A percentile compares a stretch with the other conserved stretches of the same genome.
phyloP scores from a whole-genome alignment of 495 filamentous ascomycete genomes.

The Opeltia flavorubescens region DNA sequence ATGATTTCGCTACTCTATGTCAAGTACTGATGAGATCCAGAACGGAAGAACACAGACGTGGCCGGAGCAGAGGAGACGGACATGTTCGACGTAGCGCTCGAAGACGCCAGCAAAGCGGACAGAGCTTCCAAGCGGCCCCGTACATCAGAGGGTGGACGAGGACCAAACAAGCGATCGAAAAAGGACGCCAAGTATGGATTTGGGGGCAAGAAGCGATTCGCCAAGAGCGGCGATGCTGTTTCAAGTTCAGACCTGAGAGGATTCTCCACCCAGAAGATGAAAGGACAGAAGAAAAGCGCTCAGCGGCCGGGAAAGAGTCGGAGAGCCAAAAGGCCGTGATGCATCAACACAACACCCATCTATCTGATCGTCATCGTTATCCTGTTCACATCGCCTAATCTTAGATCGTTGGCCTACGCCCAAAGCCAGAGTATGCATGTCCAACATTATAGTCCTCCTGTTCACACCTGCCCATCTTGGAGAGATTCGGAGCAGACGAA shows the following conservation, averaged over 20 bases:
- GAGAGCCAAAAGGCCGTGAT: slow-evolving; percentile 25
- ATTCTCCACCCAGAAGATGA: slow-evolving; percentile 78
- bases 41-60: slow-evolving; percentile 63
- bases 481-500: too few relatives aligned
- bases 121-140: slow-evolving; percentile 13
- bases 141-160: slow-evolving; percentile 15
- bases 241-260: slow-evolving; percentile 63
- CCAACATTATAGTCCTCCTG: background rate
- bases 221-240: slow-evolving; percentile 75
- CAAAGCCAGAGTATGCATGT: too few relatives aligned
- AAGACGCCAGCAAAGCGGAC: slow-evolving; percentile 50
- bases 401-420: too few relatives aligned
- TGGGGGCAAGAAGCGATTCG: slow-evolving; percentile 81
- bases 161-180: slow-evolving; percentile 66
- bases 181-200: slow-evolving; percentile 87
- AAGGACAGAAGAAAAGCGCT: slow-evolving; percentile 31
- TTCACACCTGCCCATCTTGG: background rate
- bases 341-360: background rate
- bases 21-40: slow-evolving; percentile 39
- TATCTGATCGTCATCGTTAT: background rate
- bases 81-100: slow-evolving; percentile 87
- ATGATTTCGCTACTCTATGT: slow-evolving; percentile 16
- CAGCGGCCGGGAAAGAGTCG: slow-evolving; percentile 54
- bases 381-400: background rate
- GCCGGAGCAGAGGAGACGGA: slow-evolving; percentile 62